A percentile compares a stretch with the other conserved stretches of the same genome.
phyloP scores from a whole-genome alignment of 192 early-diverging fungal species.

The Paraglomus occultum region DNA sequence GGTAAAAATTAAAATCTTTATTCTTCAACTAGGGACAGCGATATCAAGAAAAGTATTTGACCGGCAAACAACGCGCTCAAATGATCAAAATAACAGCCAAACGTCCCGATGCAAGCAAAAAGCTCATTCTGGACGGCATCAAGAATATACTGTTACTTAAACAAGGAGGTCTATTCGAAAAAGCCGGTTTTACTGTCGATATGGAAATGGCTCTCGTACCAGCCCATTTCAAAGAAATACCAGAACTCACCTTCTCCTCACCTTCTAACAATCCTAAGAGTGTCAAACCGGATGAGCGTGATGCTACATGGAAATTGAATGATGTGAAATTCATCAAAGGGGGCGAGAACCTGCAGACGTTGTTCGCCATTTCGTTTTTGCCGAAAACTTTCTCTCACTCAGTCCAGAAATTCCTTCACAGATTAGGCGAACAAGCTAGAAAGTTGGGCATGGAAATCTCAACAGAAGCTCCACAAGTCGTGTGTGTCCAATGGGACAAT shows the following conservation, averaged over 20 bases:
- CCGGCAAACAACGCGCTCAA: slow-evolving; percentile 83
- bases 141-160: slow-evolving; percentile 57
- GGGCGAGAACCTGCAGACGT: slow-evolving; percentile 71
- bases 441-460: slow-evolving; percentile 66
- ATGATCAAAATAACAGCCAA: slow-evolving; percentile 94
- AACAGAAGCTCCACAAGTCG: slow-evolving; percentile 45
- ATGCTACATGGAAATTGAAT: slow-evolving; percentile 75
- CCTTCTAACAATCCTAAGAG: slow-evolving; percentile 47
- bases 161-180: slow-evolving; percentile 66
- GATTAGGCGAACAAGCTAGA: slow-evolving; percentile 67
- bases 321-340: slow-evolving; percentile 78
- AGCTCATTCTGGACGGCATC: slow-evolving; percentile 71
- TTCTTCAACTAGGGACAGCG: slow-evolving; percentile 61
- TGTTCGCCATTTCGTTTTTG: slow-evolving; percentile 82
- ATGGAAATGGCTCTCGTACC: slow-evolving; percentile 66
- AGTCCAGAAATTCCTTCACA: slow-evolving; percentile 70
- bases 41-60: slow-evolving; percentile 68
- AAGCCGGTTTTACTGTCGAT: slow-evolving; percentile 72
- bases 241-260: slow-evolving; percentile 66
- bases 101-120: slow-evolving; percentile 65
- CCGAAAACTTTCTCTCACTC: slow-evolving; percentile 46
- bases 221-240: slow-evolving; percentile 76
- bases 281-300: slow-evolving; percentile 61
- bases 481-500: slow-evolving; percentile 26
- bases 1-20: background rate